Evolutionary conservation across 371 early-diverging fungal species (phyloP).

Genomic region (Haplosporangium sp.): DNA sequence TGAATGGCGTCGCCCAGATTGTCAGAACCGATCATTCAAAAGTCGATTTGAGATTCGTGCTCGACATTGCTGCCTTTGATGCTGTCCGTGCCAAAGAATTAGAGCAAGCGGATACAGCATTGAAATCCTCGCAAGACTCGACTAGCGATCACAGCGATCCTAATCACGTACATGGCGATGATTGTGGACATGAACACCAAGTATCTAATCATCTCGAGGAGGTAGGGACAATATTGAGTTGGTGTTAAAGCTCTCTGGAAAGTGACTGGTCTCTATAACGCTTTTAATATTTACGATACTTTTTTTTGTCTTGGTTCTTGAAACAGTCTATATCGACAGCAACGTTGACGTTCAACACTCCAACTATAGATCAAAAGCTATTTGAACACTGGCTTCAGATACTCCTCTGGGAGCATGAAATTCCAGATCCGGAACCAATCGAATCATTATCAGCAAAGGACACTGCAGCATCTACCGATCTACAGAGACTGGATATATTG

Average conservation of each 20-base stretch:
- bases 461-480: background rate
- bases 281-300: too few relatives aligned
- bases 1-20: slow-evolving; percentile 76
- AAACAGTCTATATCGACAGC: slow-evolving; percentile 65
- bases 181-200: slow-evolving; percentile 60
- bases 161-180: slow-evolving; percentile 56
- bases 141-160: slow-evolving; percentile 5
- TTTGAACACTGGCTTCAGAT: slow-evolving; percentile 92
- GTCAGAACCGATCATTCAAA: slow-evolving; percentile 66
- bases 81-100: slow-evolving; percentile 50
- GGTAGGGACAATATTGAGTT: slow-evolving; percentile 15
- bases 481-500: slow-evolving; percentile 67
- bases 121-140: slow-evolving; percentile 16
- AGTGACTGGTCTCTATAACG: too few relatives aligned
- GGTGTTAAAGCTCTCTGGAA: too few relatives aligned
- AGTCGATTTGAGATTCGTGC: slow-evolving; percentile 54
- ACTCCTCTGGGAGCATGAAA: slow-evolving; percentile 87
- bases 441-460: slow-evolving; percentile 14
- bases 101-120: slow-evolving; percentile 28
- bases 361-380: slow-evolving; percentile 33
- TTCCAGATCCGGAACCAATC: slow-evolving; percentile 57
- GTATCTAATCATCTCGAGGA: slow-evolving; percentile 41
- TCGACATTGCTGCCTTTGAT: slow-evolving; percentile 46
- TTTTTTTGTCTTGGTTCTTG: too few relatives aligned
- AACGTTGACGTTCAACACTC: slow-evolving; percentile 55